These are phyloP conservation scores for Flaveria floridana DNA, from an alignment of 140 eudicot species.

Conservation along the genomic window DNA sequence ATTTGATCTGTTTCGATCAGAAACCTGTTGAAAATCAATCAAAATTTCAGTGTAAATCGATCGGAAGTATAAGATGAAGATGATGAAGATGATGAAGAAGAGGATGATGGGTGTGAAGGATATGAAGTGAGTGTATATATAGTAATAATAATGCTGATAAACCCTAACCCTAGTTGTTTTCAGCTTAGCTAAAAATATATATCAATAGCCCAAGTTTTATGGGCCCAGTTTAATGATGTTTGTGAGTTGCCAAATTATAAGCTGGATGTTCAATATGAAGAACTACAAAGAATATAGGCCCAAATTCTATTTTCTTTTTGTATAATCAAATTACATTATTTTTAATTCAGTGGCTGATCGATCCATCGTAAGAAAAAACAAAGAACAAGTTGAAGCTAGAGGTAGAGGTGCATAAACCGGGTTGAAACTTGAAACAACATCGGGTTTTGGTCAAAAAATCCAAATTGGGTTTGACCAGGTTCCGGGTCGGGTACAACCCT, in stretches of 20 bases:
- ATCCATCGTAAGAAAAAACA: no score
- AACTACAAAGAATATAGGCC: not conserved
- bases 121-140: not conserved
- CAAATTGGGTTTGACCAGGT: no score
- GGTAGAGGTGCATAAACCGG: no score
- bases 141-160: not conserved
- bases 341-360: no score
- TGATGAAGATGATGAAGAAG: not conserved
- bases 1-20: not conserved
- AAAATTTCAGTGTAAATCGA: not conserved
- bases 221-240: not conserved
- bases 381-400: no score
- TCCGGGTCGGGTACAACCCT: no score
- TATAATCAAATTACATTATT: no score
- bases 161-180: not conserved
- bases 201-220: not conserved
- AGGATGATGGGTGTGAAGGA: not conserved
- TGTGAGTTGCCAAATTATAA: no score
- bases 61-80: not conserved
- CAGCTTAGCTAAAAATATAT: not conserved
- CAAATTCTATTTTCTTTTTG: not conserved
- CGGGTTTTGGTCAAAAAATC: no score
- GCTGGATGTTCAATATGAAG: not conserved
- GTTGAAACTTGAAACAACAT: no score
- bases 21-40: not conserved